Evolutionary conservation across 495 filamentous ascomycete species (phyloP), one percentile per base, ranked within the genome.

Genomic region (Hypoxylon subgilvum): DNA sequence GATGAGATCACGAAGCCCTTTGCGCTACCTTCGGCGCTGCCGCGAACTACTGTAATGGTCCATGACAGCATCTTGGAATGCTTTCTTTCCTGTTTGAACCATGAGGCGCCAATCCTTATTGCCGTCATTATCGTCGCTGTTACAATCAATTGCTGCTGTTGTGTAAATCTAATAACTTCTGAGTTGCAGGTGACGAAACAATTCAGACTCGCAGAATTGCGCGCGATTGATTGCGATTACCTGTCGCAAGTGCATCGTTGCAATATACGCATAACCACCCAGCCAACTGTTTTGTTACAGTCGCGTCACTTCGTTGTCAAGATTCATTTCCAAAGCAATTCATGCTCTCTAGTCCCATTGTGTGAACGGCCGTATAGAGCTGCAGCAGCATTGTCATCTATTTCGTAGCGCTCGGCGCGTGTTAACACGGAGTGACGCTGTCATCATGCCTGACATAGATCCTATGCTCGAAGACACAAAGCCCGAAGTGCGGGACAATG

Each of bases 381-480:
- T 61, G 21, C 22, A 41, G 21, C 22, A 41, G 35, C 23, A 12
- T 60, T 34, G 42, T 22, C 13, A 18, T 43, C 42, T 9, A 30
- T 40, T 34, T 28, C 35, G 52, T 59, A 57, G 57, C 43, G 28
- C 19, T 40, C 23, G 35, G 65, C 60, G 16, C 50, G 41, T 48
- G n/a, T 55, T 45, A 44, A 48, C 22, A 38, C 23, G 32, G 13
- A 42, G 32, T 25, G 14, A 54, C 38, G 38, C 36, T 43, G 50
- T 44, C 64, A 60, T 48, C 46, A 70, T 70, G 67, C 61, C 67
- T 17, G 58, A 62, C 32, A 54, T 68, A 51, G 65, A 68, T 52
- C 58, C 67, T 4, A 58, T 61, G 44, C 57, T 68, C 30, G 38
- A 60, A 34, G 52, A 60, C 23, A 28, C 55, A n/a, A 70, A 64